Evolutionary conservation across 78 protist species (phyloP).

Genomic region (Andalucia godoyi): DNA sequence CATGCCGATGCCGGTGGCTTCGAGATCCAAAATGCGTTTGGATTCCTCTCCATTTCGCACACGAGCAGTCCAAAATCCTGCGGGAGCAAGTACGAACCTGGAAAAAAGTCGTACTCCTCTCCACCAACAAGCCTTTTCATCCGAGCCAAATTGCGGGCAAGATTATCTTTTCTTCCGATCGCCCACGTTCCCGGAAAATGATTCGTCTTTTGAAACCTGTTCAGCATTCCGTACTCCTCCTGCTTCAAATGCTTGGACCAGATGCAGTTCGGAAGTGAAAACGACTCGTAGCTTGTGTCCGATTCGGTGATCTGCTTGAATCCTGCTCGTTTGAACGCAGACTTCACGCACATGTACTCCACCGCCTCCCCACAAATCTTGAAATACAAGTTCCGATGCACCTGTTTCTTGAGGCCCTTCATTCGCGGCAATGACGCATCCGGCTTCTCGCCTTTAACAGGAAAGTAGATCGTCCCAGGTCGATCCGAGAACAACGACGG

Average conservation of each 20-base stretch:
- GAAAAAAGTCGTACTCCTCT: background rate
- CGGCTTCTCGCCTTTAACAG: too few relatives aligned
- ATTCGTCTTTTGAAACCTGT: background rate
- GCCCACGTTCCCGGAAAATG: conserved; percentile 27
- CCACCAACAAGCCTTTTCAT: background rate
- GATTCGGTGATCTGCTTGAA: too few relatives aligned
- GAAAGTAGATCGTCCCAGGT: too few relatives aligned
- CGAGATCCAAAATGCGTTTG: background rate
- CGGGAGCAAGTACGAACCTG: background rate
- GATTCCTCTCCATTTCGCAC: conserved; percentile 4
- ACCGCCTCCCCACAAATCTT: too few relatives aligned
- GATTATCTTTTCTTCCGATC: conserved; percentile 10
- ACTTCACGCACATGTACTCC: too few relatives aligned
- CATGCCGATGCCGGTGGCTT: conserved; percentile 26
- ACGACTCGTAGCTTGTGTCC: too few relatives aligned
- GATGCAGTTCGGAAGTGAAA: too few relatives aligned
- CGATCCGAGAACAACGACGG: too few relatives aligned
- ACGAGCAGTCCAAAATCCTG: background rate
- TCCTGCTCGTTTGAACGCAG: too few relatives aligned
- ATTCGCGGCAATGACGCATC: too few relatives aligned
- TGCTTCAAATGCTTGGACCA: conserved; percentile 6
- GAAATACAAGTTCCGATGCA: too few relatives aligned
- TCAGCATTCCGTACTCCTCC: background rate
- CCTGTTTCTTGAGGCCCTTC: too few relatives aligned
- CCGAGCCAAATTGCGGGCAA: background rate